Conservation (phyloP, 306 rosid species). For the Cucumis melo region DNA sequence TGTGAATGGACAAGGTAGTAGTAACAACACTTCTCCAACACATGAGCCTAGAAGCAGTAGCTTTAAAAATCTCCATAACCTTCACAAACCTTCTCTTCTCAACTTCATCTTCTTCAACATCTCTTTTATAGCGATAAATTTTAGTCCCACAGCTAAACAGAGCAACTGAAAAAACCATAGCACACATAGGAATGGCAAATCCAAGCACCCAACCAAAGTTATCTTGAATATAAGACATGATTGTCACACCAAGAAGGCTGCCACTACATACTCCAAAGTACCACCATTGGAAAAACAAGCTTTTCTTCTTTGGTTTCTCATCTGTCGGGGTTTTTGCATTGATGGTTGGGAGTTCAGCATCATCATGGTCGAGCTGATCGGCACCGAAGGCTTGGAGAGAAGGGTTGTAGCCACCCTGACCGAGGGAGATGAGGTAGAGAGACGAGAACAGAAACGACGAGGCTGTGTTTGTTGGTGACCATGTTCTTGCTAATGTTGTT, state of each 20-base stretch:
- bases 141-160: constrained; percentile 56
- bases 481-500: constrained; percentile 45
- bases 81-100: constrained; percentile 14
- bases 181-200: constrained; percentile 65
- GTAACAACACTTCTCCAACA: constrained; percentile 23
- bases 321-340: neutral
- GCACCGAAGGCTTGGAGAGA: constrained; percentile 38
- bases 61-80: constrained; percentile 34
- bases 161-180: constrained; percentile 42
- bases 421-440: constrained; percentile 67
- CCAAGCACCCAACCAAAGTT: constrained; percentile 85
- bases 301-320: constrained; percentile 27
- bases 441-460: constrained; percentile 58
- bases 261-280: constrained; percentile 84
- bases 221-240: constrained; percentile 92
- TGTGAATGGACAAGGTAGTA: constrained; percentile 23
- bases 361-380: constrained; percentile 56
- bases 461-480: constrained; percentile 35
- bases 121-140: constrained; percentile 40
- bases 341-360: neutral
- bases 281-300: constrained; percentile 72
- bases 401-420: constrained; percentile 90
- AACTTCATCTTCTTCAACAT: constrained; percentile 6
- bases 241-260: constrained; percentile 65
- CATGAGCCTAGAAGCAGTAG: constrained; percentile 36